Evolutionary conservation across 768 basidiomycete species (phyloP).

Genomic region (Tricholoma bakamatsutake): DNA sequence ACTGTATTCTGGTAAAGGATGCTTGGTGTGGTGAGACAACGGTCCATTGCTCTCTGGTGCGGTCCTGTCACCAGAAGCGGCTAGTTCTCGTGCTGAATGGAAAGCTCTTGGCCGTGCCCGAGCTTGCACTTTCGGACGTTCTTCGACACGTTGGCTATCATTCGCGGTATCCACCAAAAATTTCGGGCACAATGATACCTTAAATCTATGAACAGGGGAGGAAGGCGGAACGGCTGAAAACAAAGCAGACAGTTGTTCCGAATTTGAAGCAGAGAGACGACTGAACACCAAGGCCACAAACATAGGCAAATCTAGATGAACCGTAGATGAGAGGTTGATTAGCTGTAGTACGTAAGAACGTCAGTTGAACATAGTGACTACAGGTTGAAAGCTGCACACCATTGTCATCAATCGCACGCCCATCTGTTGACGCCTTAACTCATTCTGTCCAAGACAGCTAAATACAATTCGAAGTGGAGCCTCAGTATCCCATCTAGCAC

Average conservation of each 20-base stretch:
- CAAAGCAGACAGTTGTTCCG: constrained; percentile 26
- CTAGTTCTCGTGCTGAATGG: constrained; percentile 7
- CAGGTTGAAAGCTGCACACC: constrained; percentile 19
- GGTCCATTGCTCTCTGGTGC: neutral
- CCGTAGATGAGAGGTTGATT: constrained; percentile 30
- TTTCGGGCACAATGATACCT: constrained; percentile 37
- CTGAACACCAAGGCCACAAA: constrained; percentile 31
- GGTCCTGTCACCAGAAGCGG: constrained; percentile 1
- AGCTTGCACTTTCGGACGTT: constrained; percentile 16
- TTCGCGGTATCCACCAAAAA: constrained; percentile 11
- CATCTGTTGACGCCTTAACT: constrained; percentile 23
- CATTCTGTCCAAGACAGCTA: constrained; percentile 27
- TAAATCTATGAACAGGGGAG: constrained; percentile 31
- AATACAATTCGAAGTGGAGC: constrained; percentile 44
- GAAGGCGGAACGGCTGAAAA: constrained; percentile 32
- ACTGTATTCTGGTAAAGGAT: constrained; percentile 10
- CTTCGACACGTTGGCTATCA: neutral
- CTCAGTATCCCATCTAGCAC: constrained; percentile 51
- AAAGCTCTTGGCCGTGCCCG: constrained; percentile 21
- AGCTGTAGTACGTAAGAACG: constrained; percentile 21
- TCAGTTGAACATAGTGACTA: constrained; percentile 1
- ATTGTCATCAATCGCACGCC: constrained; percentile 28
- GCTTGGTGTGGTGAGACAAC: constrained; percentile 9
- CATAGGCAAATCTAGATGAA: constrained; percentile 31
- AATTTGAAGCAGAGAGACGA: constrained; percentile 22